Conservation (phyloP, 202 grass and related monocot genomes). For the Bolboschoenoplectus hybrid region DNA sequence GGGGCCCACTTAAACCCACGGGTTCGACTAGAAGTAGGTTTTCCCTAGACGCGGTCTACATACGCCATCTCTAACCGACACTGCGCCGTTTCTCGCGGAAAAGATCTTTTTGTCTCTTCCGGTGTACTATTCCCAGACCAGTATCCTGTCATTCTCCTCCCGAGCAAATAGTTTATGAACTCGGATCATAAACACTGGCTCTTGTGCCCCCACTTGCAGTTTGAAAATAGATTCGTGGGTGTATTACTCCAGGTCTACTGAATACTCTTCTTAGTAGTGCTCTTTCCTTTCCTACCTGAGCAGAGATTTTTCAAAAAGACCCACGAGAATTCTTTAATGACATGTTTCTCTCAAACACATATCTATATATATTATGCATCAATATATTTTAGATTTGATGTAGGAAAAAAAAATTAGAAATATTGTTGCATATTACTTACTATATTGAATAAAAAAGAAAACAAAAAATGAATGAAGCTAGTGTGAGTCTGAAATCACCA, state of each 20-base stretch:
- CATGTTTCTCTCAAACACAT: background rate
- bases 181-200: background rate
- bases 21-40: background rate
- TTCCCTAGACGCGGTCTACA: background rate
- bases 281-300: background rate
- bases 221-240: background rate
- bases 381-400: background rate
- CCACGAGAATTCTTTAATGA: background rate
- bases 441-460: background rate
- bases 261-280: background rate
- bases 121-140: constrained; percentile 18
- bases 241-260: constrained; percentile 1
- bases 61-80: constrained; percentile 18
- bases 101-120: constrained; percentile 13
- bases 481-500: background rate
- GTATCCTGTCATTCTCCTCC: background rate
- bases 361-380: background rate
- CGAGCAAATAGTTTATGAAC: background rate
- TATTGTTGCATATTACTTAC: background rate
- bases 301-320: background rate
- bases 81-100: background rate
- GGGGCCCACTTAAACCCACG: constrained; percentile 8
- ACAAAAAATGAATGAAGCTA: background rate
- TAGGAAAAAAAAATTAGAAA: too few species aligned
- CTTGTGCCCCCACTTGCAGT: background rate